These are phyloP conservation scores for Pezicula radicicola DNA, from an alignment of 2,329 filamentous ascomycete genomes.

Conservation along the genomic window DNA sequence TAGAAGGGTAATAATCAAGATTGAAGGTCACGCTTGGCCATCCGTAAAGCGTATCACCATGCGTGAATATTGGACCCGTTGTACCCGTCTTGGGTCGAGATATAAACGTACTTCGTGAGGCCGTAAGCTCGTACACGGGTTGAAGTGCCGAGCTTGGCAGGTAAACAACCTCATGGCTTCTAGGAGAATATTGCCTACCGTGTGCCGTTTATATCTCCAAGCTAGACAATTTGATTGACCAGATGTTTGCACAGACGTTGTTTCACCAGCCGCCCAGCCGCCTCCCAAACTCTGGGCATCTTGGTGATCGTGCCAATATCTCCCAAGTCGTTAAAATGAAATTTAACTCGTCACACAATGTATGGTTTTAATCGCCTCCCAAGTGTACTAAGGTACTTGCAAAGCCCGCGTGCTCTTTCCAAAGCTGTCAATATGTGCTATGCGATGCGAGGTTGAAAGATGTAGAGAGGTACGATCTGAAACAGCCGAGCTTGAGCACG, in stretches of 20 bases:
- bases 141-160: too few relatives aligned
- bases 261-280: slow-evolving; percentile 15
- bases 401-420: background rate
- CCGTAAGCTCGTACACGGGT: too few relatives aligned
- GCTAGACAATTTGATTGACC: slow-evolving; percentile 6
- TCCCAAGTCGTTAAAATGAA: background rate
- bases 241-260: slow-evolving; percentile 3
- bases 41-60: too few relatives aligned
- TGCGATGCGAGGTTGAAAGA: background rate
- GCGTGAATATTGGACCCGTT: too few relatives aligned
- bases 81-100: too few relatives aligned
- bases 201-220: background rate
- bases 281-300: background rate
- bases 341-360: background rate
- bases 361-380: background rate
- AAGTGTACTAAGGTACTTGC: background rate
- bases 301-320: background rate
- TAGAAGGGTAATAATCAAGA: too few relatives aligned
- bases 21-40: too few relatives aligned
- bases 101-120: too few relatives aligned
- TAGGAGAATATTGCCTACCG: background rate
- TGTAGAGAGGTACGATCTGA: background rate
- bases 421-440: background rate
- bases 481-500: background rate
- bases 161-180: background rate